Evolutionary conservation across 2,329 filamentous ascomycete genomes (phyloP), one percentile per base, ranked within the genome.

Genomic region (Xylariaceae sp.): DNA sequence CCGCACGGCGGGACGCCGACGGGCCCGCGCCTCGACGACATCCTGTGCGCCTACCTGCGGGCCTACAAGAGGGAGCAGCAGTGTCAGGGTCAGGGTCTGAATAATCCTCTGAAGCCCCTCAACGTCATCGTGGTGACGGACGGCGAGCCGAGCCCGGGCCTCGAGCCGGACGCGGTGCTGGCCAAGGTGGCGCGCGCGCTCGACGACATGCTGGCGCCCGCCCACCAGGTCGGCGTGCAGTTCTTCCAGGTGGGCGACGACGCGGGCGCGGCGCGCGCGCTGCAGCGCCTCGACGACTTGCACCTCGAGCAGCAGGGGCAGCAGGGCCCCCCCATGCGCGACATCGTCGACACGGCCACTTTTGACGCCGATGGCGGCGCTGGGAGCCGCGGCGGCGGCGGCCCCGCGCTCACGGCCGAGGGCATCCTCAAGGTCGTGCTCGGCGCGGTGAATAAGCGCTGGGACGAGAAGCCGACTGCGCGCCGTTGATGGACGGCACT

Each of bases 91-190:
- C 31, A 47, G 13, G 32, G 40, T 16, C 50, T 55, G 0, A n/a
- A n/a, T n/a, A n/a, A n/a, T n/a, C n/a, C n/a, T n/a, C n/a, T n/a
- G n/a, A 58, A 57, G 3, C 15, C 74, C 45, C 64, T 94, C 30
- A 95, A 95, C 53, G 72, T 96, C 56, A 94, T 96, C 48, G 80
- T 93, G 42, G 83, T 96, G 51, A 96, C 92, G 0, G 90, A 96
- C 55, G 92, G 92, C 5, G 76, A 69, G 25, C 79, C 92, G 1
- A 78, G 70, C 1, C 88, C 95, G 53, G 85, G 94, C 44, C 77
- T 83, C 0, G 83, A 89, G 56, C n/a, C n/a, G n/a, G n/a, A n/a
- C n/a, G 7, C 33, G 11, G 31, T 79, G 17, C 77, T 96, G 30
- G 64, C 85, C 26, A 57, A 61, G 3, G 67, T 74, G 1, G 90